Evolutionary conservation across 2,329 filamentous ascomycete species (phyloP).

Genomic region (Harringtonia lauricola): DNA sequence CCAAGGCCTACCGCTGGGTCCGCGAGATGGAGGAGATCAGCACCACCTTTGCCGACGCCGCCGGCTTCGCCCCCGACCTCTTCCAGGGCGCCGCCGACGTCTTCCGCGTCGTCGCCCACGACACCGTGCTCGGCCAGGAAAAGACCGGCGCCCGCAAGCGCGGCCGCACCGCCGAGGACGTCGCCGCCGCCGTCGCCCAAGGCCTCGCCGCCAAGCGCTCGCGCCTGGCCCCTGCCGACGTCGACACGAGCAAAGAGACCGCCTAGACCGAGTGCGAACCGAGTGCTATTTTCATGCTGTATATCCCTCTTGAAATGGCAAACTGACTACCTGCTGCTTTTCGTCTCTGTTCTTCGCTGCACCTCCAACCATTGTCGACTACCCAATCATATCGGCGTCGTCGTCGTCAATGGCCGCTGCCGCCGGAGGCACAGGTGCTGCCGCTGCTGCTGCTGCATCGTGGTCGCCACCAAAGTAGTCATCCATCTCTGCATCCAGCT

Average conservation of each 20-base stretch:
- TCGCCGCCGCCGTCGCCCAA: constrained; percentile 13
- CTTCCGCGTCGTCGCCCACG: constrained; percentile 49
- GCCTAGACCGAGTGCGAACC: neutral
- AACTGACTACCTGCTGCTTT: neutral
- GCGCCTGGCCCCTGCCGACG: no score
- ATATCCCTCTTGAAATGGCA: no score
- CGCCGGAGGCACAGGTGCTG: constrained; percentile 16
- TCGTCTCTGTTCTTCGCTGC: neutral
- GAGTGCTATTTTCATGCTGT: no score
- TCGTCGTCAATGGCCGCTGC: constrained; percentile 27
- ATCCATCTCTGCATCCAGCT: constrained; percentile 93
- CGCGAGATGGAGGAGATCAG: constrained; percentile 69
- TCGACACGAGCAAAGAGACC: constrained; percentile 12
- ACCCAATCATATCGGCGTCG: constrained; percentile 19
- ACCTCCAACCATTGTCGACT: neutral
- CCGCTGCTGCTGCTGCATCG: constrained; percentile 23
- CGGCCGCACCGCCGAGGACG: constrained; percentile 38
- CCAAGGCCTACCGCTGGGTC: constrained; percentile 71
- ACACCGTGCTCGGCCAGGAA: constrained; percentile 48
- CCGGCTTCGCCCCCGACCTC: constrained; percentile 44
- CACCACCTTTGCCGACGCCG: constrained; percentile 51
- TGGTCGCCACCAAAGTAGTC: constrained; percentile 63
- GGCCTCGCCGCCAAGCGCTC: constrained; percentile 14
- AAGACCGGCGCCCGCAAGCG: constrained; percentile 43
- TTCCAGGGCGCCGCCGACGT: constrained; percentile 51